Evolutionary conservation across 2,329 filamentous ascomycete species (phyloP), one percentile per base, ranked within the genome.

Genomic region (Nemania serpens): DNA sequence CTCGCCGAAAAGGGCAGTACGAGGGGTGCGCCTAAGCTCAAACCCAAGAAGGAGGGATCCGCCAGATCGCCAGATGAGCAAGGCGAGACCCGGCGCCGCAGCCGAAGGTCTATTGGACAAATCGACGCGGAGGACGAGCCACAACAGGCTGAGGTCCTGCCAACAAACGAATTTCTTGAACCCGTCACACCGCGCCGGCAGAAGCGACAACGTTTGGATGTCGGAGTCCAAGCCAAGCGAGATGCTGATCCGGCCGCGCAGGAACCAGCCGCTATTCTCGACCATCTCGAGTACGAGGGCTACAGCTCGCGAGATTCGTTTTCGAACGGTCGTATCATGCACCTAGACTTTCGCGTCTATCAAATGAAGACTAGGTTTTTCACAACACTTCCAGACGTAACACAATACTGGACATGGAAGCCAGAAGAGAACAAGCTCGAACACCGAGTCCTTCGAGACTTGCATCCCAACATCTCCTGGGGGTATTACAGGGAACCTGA

Each of bases 361-460:
- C 81, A 84, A 64, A 78, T 86, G 66, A 84, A 84, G 73, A 81
- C 80, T 2, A 72, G 74, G 13, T 64, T 74, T 11, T 75, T 79
- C 52, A 80, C 82, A 1, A 82, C 79, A 20, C 80, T 79, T 55
- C 71, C 75, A 2, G 67, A 75, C 12, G 79, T 82, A 5, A 84
- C 81, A 12, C 83, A 86, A 68, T 85, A 85, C 72, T 84, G 82
- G 82, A 81, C 82, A 51, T 85, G 79, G 79, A 71, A 76, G 33
- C 68, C 69, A 6, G 74, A 75, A 13, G 74, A 74, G 54, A 66
- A 70, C 20, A 66, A 74, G 49, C 82, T 85, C 55, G 80, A 85
- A 73, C 83, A 85, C 64, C 83, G 84, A 66, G 79, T 85, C 1
- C 75, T 85, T 4, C 78, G 77, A 46, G 77, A 81, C 15, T 74